Evolutionary conservation across 73 alveolate genomes (phyloP).

Genomic region (Paramecium biaurelia): DNA sequence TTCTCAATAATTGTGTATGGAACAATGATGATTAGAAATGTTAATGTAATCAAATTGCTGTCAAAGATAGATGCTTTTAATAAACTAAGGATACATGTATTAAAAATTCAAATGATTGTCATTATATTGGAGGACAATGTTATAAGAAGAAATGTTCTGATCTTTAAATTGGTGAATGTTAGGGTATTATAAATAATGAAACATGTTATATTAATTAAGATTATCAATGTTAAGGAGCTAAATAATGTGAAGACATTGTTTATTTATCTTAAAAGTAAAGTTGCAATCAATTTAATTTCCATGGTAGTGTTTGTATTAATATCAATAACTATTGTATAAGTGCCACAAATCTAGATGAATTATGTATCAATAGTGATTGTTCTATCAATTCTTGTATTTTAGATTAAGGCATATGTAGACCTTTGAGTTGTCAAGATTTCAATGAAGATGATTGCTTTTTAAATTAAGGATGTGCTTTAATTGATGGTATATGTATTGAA

Average conservation of each 20-base stretch:
- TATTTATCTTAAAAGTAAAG: background rate
- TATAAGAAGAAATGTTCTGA: background rate
- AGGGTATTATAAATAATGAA: background rate
- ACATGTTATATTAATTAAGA: background rate
- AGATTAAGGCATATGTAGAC: background rate
- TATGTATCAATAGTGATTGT: slow-evolving; percentile 16
- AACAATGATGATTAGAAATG: slow-evolving; percentile 8
- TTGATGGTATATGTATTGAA: background rate
- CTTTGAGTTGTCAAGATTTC: background rate
- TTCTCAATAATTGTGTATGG: background rate
- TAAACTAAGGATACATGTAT: background rate
- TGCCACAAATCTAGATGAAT: background rate
- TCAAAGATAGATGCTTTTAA: background rate
- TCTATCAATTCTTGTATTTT: background rate
- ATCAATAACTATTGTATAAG: background rate
- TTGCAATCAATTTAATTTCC: background rate
- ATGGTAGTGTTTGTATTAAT: background rate
- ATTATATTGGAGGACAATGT: background rate
- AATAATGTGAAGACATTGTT: slow-evolving; percentile 39
- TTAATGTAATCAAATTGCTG: background rate
- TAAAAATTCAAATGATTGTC: background rate
- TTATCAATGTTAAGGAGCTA: slow-evolving; percentile 30
- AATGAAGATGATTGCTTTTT: background rate
- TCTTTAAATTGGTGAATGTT: background rate
- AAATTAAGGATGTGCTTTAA: background rate